Conservation (phyloP, 257 asterid genomes). For the Primulina tabacum region DNA sequence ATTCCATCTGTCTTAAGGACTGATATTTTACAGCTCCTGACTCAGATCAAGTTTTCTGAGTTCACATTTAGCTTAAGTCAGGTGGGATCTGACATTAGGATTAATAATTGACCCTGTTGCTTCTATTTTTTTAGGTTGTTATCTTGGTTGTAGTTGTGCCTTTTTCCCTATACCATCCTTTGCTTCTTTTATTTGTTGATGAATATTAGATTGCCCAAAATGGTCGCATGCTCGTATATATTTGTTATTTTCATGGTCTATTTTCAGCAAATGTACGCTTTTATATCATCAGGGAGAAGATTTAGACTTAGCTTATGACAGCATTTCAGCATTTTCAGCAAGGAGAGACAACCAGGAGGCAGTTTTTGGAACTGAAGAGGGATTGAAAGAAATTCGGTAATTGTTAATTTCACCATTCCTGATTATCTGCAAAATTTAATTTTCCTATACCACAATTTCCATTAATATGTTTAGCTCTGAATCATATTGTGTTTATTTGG, state of each 20-base stretch:
- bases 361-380: constrained; percentile 97
- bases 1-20: not conserved
- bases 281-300: constrained; percentile 76
- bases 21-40: not conserved
- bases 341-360: constrained; percentile 98
- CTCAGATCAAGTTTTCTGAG: not conserved
- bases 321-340: constrained; percentile 97
- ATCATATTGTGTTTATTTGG: not conserved
- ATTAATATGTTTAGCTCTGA: not conserved
- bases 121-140: constrained; percentile 7
- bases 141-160: not conserved
- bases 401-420: constrained; percentile 17
- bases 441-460: not conserved
- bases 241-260: not conserved
- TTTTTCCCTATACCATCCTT: not conserved
- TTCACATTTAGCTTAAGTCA: not conserved
- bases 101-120: not conserved
- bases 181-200: constrained; percentile 11
- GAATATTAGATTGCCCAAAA: not conserved
- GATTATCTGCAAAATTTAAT: constrained; percentile 4
- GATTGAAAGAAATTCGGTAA: constrained; percentile 91
- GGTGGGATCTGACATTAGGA: constrained; percentile 12
- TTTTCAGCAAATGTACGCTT: constrained; percentile 21
- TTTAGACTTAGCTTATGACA: constrained; percentile 92
- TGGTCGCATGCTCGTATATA: constrained; percentile 2